A percentile compares a stretch with the other conserved stretches of the same genome.
phyloP scores from a whole-genome alignment of 345 rosid genomes.

The Laguncularia racemosa region DNA sequence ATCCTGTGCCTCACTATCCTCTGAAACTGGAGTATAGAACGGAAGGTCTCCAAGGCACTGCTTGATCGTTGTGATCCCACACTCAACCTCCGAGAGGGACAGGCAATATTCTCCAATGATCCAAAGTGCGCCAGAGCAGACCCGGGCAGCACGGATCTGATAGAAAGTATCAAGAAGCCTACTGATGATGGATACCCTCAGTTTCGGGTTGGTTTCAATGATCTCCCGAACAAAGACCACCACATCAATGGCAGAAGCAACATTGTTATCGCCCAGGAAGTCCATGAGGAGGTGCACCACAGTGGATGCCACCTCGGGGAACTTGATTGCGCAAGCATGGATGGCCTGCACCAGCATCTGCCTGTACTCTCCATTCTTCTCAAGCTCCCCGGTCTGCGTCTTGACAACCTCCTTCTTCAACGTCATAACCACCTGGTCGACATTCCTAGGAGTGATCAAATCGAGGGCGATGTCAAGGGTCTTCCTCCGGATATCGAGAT shows the following conservation, averaged over 20 bases:
- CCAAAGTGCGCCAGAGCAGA: constrained; percentile 90
- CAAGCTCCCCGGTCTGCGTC: constrained; percentile 84
- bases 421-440: constrained; percentile 69
- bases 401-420: constrained; percentile 88
- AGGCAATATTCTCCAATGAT: constrained; percentile 86
- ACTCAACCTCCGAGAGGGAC: constrained; percentile 81
- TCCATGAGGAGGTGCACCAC: constrained; percentile 91
- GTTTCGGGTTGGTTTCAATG: constrained; percentile 74
- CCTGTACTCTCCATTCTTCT: constrained; percentile 86
- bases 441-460: constrained; percentile 66
- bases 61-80: constrained; percentile 68
- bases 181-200: constrained; percentile 80
- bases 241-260: constrained; percentile 86
- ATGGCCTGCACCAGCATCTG: constrained; percentile 95
- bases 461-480: constrained; percentile 83
- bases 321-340: constrained; percentile 82
- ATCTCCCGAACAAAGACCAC: constrained; percentile 75
- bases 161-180: constrained; percentile 81
- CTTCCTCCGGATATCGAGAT: constrained; percentile 77
- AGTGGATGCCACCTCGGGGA: constrained; percentile 91
- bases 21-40: constrained; percentile 50
- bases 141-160: constrained; percentile 84
- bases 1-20: constrained; percentile 62
- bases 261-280: constrained; percentile 82
- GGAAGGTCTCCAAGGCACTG: constrained; percentile 91